These are phyloP conservation scores for Lolium perenne DNA, from an alignment of 176 grass and related monocot species.

Conservation along the genomic window DNA sequence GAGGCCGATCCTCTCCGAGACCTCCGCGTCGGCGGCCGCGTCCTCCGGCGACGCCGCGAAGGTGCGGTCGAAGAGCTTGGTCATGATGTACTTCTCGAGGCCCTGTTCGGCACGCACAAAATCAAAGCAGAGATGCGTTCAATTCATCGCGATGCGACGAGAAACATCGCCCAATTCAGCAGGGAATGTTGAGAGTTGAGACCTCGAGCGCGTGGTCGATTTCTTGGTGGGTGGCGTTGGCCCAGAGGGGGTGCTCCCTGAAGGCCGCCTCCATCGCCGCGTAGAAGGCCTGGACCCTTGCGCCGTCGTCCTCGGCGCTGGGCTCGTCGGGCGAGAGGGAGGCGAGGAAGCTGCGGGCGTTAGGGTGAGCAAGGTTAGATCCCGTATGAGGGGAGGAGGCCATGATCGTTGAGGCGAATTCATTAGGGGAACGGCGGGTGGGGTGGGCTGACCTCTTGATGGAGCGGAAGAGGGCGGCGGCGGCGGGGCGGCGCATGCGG, in stretches of 20 bases:
- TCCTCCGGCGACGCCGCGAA: conserved; percentile 59
- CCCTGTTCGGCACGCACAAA: conserved; percentile 52
- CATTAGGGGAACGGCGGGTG: background rate
- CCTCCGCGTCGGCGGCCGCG: conserved; percentile 48
- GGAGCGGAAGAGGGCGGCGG: conserved; percentile 69
- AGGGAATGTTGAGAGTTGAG: background rate
- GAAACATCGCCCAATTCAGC: background rate
- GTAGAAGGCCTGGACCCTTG: background rate
- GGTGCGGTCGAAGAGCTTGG: conserved; percentile 76
- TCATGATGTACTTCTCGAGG: conserved; percentile 93
- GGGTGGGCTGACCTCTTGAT: conserved; percentile 64
- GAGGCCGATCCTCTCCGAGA: conserved; percentile 72
- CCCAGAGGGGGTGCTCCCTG: no score
- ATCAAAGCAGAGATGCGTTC: background rate
- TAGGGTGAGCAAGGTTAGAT: conserved; percentile 11
- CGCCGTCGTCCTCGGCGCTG: conserved; percentile 58
- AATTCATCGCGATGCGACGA: no score
- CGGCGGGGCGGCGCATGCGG: conserved; percentile 86
- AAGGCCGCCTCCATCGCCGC: no score
- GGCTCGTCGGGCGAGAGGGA: conserved; percentile 58
- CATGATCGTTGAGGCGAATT: conserved; percentile 46
- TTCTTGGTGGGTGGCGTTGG: conserved; percentile 60
- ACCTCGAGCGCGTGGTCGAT: conserved; percentile 93
- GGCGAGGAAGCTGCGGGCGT: conserved; percentile 67
- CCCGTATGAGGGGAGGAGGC: background rate